These are phyloP conservation scores for baker's yeast (Saccharomyces cerevisiae) DNA, from an alignment of 805 yeast genomes.

Conservation along the genomic window DNA sequence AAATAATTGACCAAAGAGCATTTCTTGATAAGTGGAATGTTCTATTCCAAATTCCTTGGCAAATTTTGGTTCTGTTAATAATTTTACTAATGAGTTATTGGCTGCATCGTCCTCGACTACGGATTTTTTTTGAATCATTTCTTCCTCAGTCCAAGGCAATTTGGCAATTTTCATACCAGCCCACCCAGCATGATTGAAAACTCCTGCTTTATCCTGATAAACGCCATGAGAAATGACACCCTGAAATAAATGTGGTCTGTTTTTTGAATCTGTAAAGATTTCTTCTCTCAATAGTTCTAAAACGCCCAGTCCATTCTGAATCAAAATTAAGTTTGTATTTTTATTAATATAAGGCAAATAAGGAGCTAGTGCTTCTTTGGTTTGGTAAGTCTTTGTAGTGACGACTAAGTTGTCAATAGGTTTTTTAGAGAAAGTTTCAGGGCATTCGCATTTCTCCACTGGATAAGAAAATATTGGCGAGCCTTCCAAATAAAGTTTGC, in stretches of 20 bases:
- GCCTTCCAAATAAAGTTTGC: constrained; percentile 14
- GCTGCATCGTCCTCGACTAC: constrained; percentile 8
- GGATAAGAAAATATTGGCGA: constrained; percentile 8
- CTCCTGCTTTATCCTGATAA: constrained; percentile 35
- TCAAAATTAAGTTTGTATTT: constrained; percentile 53
- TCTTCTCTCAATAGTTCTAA: constrained; percentile 43
- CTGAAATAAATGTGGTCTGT: constrained; percentile 55
- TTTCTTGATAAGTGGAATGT: constrained; percentile 37
- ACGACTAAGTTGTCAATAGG: constrained; percentile 54
- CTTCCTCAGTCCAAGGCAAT: constrained; percentile 37
- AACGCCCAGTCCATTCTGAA: constrained; percentile 90
- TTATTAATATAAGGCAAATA: constrained; percentile 41
- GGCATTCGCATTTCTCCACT: constrained; percentile 12
- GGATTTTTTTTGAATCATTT: constrained; percentile 15
- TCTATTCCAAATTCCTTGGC: constrained; percentile 24
- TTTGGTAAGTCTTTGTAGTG: constrained; percentile 74
- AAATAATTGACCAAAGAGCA: constrained; percentile 55
- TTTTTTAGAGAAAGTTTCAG: constrained; percentile 17
- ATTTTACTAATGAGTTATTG: constrained; percentile 23
- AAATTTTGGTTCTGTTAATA: constrained; percentile 20
- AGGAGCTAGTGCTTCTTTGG: constrained; percentile 53
- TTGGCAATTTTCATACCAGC: constrained; percentile 56
- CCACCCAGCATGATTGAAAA: constrained; percentile 59
- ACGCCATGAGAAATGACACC: constrained; percentile 86
- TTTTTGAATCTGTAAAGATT: constrained; percentile 44